These are phyloP conservation scores for Urochloa ruziziensis DNA, from an alignment of 176 grass and related monocot species.

Conservation along the genomic window DNA sequence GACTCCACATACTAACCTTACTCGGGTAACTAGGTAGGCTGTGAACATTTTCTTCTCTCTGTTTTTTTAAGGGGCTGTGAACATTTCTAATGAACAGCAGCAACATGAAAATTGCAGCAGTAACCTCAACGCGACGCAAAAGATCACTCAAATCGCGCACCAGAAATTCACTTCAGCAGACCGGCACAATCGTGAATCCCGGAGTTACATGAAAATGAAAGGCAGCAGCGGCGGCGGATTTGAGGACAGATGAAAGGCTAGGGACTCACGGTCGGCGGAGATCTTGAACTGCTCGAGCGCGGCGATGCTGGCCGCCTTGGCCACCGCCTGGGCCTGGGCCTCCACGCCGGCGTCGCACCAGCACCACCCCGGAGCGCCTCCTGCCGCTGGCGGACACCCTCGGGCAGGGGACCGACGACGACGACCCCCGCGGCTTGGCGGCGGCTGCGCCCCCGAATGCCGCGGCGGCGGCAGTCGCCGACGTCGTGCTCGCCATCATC, in stretches of 20 bases:
- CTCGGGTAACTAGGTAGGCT: background rate
- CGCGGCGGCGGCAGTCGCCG: too few relatives aligned
- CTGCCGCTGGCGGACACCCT: constrained; percentile 33
- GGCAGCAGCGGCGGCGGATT: constrained; percentile 7
- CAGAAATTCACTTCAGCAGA: background rate
- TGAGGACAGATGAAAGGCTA: background rate
- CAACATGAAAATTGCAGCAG: background rate
- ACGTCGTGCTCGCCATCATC: too few relatives aligned
- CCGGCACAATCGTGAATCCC: background rate
- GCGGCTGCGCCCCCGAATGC: too few relatives aligned
- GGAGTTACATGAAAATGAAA: background rate
- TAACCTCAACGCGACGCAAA: background rate
- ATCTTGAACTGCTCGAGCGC: constrained; percentile 98
- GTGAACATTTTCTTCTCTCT: background rate
- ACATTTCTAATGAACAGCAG: too few relatives aligned
- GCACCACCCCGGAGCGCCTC: too few relatives aligned
- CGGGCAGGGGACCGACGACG: background rate
- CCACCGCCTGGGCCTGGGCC: too few relatives aligned
- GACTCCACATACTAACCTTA: background rate
- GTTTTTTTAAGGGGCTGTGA: too few relatives aligned
- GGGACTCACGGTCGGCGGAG: constrained; percentile 89
- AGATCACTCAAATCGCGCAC: background rate
- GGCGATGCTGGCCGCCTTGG: constrained; percentile 54
- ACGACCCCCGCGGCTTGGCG: constrained; percentile 25
- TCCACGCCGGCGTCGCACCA: too few relatives aligned